These are phyloP conservation scores for Nitzschia putrida DNA, from an alignment of 108 stramenopile species.

Conservation along the genomic window DNA sequence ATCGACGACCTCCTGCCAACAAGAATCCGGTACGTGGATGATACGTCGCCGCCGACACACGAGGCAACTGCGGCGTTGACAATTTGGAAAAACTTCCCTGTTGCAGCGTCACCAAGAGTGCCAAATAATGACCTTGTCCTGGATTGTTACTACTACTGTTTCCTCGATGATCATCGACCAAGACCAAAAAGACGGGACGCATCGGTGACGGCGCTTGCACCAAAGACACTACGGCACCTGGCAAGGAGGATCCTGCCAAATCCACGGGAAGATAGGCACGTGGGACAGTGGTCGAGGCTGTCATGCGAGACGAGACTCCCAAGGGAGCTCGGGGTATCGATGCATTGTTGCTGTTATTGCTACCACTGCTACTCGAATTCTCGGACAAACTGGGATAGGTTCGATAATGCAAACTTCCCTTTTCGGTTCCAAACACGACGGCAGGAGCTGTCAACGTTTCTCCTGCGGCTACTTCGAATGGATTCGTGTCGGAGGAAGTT, in stretches of 20 bases:
- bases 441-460: constrained; percentile 32
- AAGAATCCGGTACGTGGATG: constrained; percentile 68
- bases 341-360: not conserved
- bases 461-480: constrained; percentile 34
- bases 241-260: constrained; percentile 31
- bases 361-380: not conserved
- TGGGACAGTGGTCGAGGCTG: constrained; percentile 24
- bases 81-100: constrained; percentile 65
- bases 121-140: constrained; percentile 56
- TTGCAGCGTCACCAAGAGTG: constrained; percentile 59
- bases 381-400: constrained; percentile 39
- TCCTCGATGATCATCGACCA: constrained; percentile 82
- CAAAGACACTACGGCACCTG: constrained; percentile 33
- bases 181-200: constrained; percentile 63
- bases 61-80: constrained; percentile 39
- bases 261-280: constrained; percentile 47
- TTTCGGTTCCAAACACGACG: constrained; percentile 74
- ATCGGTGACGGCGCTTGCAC: constrained; percentile 15
- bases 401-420: constrained; percentile 72
- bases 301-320: not conserved
- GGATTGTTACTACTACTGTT: constrained; percentile 7
- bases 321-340: constrained; percentile 6
- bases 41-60: constrained; percentile 67
- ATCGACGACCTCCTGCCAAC: constrained; percentile 63
- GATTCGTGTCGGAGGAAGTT: constrained; percentile 41